These are phyloP conservation scores for Daucus carota DNA, from an alignment of 129 eudicot species.

Conservation along the genomic window DH1_v3.0 NC_030389.2:41106501-41107000, in stretches of 20 bases:
- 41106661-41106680: constrained; percentile 75
- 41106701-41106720: constrained; percentile 60
- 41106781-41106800: constrained; percentile 85
- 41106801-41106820: constrained; percentile 89
- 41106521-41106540: constrained; percentile 26
- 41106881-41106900: background rate
- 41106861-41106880: constrained; percentile 1
- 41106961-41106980: background rate
- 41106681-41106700: constrained; percentile 96
- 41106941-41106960: background rate
- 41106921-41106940: background rate
- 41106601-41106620: constrained; percentile 23
- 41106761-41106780: constrained; percentile 67
- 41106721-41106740: constrained; percentile 83
- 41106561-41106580: constrained; percentile 84
- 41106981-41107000: background rate
- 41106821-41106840: constrained; percentile 55
- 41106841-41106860: constrained; percentile 21
- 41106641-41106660: constrained; percentile 77
- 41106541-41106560: constrained; percentile 37
- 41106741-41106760: constrained; percentile 77
- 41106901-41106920: background rate
- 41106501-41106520: constrained; percentile 24
- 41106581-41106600: constrained; percentile 27
- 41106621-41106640: constrained; percentile 19